Evolutionary conservation across 116 monocot genomes (phyloP), one percentile per base, ranked within the genome.

Genomic region (Posidonia oceanica): DNA sequence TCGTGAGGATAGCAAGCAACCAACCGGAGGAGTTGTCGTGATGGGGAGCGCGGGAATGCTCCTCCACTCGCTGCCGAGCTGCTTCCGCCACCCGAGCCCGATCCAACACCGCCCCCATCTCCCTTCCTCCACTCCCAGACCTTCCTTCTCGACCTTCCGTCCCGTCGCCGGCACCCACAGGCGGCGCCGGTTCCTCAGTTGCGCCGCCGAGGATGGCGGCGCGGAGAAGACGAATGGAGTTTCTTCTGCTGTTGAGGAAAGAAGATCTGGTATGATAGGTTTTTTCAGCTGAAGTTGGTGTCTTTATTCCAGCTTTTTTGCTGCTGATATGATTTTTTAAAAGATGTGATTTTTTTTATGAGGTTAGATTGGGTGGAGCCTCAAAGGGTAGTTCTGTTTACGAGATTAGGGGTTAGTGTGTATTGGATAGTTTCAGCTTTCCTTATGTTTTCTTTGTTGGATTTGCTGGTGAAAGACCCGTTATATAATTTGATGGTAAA

Each of bases 41-140:
- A 57, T 70, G 70, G 70, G 58, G 3, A 58, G 70, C 56, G 57
- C 58, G 8, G 59, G 18, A 10, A 18, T 70, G 13, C 70, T 70
- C 70, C 36, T 70, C 70, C 56, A 70, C 58, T 40, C 41, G 21
- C 55, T n/a, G 11, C 58, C 40, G 20, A 40, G 36, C 40, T 29
- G 22, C 52, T 52, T 29, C 15, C 65, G 40, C 42, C 65, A 42
- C 5, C 40, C 42, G 17, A 10, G 14, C 15, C 65, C 3, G 41
- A 40, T 38, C 0, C 52, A 7, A 29, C 14, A 39, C 39, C 70
- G 39, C 44, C 17, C 15, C 8, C 16, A 13, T 13, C 51, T 20
- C 5, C 3, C 41, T 51, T 22, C 18, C 3, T 20, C 67, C 20
- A 3, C 44, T 1, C 29, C 1, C 10, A 44, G 48, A 42, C 11